Evolutionary conservation across 78 protist genomes (phyloP), one percentile per base, ranked within the genome.

Genomic region (Thecamonas trahens): DNA sequence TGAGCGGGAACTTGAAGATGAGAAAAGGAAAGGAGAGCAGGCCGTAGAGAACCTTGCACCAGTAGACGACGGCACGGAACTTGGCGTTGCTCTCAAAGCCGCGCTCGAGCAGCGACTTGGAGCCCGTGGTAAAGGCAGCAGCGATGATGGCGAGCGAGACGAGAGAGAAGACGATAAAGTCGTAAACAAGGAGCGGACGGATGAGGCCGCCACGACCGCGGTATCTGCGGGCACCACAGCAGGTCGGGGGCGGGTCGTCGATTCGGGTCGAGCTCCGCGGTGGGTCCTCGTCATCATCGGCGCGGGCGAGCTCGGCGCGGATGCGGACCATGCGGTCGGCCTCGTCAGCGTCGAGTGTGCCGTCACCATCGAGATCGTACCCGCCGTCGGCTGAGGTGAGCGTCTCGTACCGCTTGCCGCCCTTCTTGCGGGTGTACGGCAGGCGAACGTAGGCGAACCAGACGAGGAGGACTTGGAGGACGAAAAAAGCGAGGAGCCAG

Each of bases 11-110:
- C 31, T 32, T 57, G 35, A 70, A 31, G 34, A 55, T 1, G 47
- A 55, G 22, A 31, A 52, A 70, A n/a, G 75, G 75, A 31, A 70
- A 55, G 29, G 66, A 57, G 26, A 70, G 65, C 34, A 70, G 53
- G 26, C 75, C 75, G 55, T 57, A 70, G 38, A 55, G 24, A 14
- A 11, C 8, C 65, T 70, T 70, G 64, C 18, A 3, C 50, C 22
- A 45, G 65, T 55, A 70, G 31, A 55, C 2, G 26, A 47, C 17
- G 34, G 65, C 64, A 6, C 13, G 8, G 44, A 70, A 55, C 35
- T 32, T n/a, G 65, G 65, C 53, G 29, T 54, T 5, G 60, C 24
- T 8, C 32, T 18, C 29, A n/a, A n/a, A n/a, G 18, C 29, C 57
- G 29, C 6, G 6, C 47, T 42, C 47, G 22, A 11, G 22, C 47